These are phyloP conservation scores for Microthlaspi erraticum DNA, from an alignment of 345 rosid species.

Conservation along the genomic window DNA sequence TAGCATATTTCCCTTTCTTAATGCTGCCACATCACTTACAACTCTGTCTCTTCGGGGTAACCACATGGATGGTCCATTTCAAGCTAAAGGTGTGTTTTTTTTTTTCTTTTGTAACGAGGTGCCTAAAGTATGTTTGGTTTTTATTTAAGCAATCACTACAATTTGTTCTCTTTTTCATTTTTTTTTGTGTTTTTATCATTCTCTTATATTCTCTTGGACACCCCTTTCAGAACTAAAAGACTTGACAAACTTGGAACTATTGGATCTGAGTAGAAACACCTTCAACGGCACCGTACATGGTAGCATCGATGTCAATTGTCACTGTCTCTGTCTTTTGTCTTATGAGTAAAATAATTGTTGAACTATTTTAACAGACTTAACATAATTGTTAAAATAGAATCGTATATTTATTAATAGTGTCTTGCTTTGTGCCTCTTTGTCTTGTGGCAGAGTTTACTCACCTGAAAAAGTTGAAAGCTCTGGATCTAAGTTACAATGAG, in stretches of 20 bases:
- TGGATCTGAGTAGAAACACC: background rate
- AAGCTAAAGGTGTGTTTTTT: conserved; percentile 4
- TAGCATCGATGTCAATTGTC: background rate
- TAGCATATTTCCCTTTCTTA: conserved; percentile 16
- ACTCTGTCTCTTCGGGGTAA: background rate
- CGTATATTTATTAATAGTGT: background rate
- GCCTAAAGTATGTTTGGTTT: too few species aligned
- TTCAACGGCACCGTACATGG: background rate
- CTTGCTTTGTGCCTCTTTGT: background rate
- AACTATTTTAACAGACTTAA: background rate
- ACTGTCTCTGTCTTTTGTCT: background rate
- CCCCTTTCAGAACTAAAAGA: conserved; percentile 4
- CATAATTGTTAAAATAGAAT: background rate
- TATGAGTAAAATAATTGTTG: background rate
- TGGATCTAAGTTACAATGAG: conserved; percentile 5
- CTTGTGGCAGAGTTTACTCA: background rate
- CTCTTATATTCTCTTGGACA: background rate
- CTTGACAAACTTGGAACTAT: conserved; percentile 9
- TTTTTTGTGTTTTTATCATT: background rate
- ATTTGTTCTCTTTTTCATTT: too few species aligned
- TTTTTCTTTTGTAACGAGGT: background rate
- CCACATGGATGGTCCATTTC: background rate
- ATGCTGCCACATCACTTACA: conserved; percentile 18
- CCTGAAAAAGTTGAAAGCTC: conserved; percentile 17
- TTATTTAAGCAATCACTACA: too few species aligned